A percentile compares a stretch with the other conserved stretches of the same genome.
Evolutionary conservation across 2,329 filamentous ascomycete genomes (phyloP).

Genomic region (Epichloe brachyelytri): DNA sequence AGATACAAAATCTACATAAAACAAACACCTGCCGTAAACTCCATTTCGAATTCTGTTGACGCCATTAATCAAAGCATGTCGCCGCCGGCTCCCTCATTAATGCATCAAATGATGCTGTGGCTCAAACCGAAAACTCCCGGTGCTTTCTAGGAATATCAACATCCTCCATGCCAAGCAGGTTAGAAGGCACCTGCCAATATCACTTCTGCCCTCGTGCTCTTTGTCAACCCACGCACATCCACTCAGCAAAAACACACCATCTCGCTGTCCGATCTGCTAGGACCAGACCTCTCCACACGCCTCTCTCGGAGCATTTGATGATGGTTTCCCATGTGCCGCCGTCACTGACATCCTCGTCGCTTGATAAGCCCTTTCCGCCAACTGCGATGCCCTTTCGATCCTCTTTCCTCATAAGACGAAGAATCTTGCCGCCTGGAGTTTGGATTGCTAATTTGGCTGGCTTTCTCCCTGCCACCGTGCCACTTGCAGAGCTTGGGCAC

Average conservation of each 20-base stretch:
- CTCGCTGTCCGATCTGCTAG: constrained; percentile 70
- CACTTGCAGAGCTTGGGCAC: constrained; percentile 40
- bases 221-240: constrained; percentile 43
- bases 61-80: not conserved
- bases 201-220: not conserved
- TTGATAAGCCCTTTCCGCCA: constrained; percentile 25
- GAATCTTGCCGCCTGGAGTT: constrained; percentile 85
- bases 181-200: not conserved
- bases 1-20: not conserved
- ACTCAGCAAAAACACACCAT: constrained; percentile 90
- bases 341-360: constrained; percentile 48
- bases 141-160: not conserved
- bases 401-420: constrained; percentile 72
- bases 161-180: not conserved
- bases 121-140: not conserved
- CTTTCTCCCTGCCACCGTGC: constrained; percentile 52
- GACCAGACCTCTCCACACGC: constrained; percentile 70
- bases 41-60: not conserved
- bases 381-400: constrained; percentile 45
- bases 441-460: constrained; percentile 94
- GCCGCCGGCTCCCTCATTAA: not conserved
- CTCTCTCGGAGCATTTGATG: constrained; percentile 76
- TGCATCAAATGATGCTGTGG: not conserved
- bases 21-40: not conserved
- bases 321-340: constrained; percentile 80